A percentile compares a stretch with the other conserved stretches of the same genome.
Evolutionary conservation across 2,329 filamentous ascomycete species (phyloP).

Genomic region (Scortechinia acanthostroma): DNA sequence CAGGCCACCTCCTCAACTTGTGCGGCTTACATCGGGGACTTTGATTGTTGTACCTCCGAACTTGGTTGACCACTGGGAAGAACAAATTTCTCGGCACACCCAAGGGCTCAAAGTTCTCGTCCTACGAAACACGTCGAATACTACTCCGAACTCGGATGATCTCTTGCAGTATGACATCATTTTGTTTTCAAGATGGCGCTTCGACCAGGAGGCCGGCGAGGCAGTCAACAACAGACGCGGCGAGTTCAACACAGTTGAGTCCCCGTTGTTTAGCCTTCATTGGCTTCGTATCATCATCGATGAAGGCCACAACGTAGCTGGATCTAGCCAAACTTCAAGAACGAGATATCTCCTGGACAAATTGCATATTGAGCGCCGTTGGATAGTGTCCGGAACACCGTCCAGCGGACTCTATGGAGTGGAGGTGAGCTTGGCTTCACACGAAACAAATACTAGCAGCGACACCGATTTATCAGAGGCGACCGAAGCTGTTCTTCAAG

Average conservation of each 20-base stretch:
- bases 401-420: slow-evolving; percentile 54
- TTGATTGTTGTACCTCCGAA: slow-evolving; percentile 60
- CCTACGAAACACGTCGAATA: slow-evolving; percentile 33
- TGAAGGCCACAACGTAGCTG: slow-evolving; percentile 54
- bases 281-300: slow-evolving; percentile 61
- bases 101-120: slow-evolving; percentile 37
- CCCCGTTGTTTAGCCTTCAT: slow-evolving; percentile 48
- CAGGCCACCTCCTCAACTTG: slow-evolving; percentile 23
- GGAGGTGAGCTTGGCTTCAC: slow-evolving; percentile 19
- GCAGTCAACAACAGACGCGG: not conserved
- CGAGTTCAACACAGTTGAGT: slow-evolving; percentile 29
- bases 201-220: slow-evolving; percentile 48
- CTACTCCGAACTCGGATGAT: slow-evolving; percentile 35
- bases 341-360: slow-evolving; percentile 10
- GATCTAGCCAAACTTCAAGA: slow-evolving; percentile 24
- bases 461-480: not conserved
- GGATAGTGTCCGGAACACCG: slow-evolving; percentile 61
- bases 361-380: slow-evolving; percentile 41
- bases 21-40: slow-evolving; percentile 43
- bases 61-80: slow-evolving; percentile 54
- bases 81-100: slow-evolving; percentile 50
- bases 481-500: not conserved
- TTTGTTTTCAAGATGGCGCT: slow-evolving; percentile 49
- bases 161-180: slow-evolving; percentile 51
- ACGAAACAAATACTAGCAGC: not conserved